Evolutionary conservation across 805 yeast species (phyloP), one percentile per base, ranked within the genome.

Genomic region (Candida nonsorbophila): DNA sequence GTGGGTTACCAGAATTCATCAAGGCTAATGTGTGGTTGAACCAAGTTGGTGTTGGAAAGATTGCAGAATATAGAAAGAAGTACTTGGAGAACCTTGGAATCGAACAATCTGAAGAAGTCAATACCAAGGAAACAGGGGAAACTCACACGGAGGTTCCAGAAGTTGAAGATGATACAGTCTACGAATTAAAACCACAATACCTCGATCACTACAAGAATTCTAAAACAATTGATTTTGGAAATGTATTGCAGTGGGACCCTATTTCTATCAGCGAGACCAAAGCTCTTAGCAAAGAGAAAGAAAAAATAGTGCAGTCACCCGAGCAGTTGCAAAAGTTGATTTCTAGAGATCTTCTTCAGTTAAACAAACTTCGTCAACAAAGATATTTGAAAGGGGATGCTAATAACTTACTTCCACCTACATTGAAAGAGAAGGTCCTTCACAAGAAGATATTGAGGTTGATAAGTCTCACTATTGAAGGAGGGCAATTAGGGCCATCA

Each of bases 351-450:
- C 36, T 64, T 18, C 41, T 64, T 29, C 49, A 45, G 30, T 45
- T 64, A 31, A 63, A 64, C 40, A 55, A 49, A 41, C 47, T 61
- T 36, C 60, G 71, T 31, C 68, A 64, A 40, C 59, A 57, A 28
- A 48, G 71, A 25, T 62, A 43, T 38, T 42, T 53, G 16, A 49
- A 47, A 28, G 49, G 58, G 34, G 49, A 49, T 19, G 35, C 50
- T 7, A 41, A 44, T 27, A 45, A 45, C 15, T 28, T 47, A 1
- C 41, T 51, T 5, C 42, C 50, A 4, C 62, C 68, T 3, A 32
- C 56, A 1, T 13, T 33, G 7, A 40, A 40, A 16, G 62, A 60
- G 47, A 31, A 38, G 14, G 44, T 39, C 9, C 30, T 56, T 24
- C 61, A 60, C 42, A 47, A 53, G 24, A 56, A 50, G 32, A 40